Evolutionary conservation across 148 eudicot species (phyloP).

Genomic region (Talinum fruticosum): DNA sequence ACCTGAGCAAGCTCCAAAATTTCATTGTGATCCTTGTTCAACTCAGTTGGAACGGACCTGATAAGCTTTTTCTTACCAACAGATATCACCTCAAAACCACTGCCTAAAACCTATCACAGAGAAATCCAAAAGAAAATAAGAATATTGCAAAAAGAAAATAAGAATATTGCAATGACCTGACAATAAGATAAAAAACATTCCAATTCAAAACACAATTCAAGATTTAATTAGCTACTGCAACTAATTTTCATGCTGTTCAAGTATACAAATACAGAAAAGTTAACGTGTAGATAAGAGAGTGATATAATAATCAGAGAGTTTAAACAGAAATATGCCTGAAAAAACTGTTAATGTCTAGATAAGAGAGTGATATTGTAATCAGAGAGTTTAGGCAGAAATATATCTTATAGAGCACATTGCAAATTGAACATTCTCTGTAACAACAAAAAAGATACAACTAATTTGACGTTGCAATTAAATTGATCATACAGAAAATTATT

Average conservation of each 20-base stretch:
- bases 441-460: background rate
- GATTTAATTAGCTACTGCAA: background rate
- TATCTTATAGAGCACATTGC: background rate
- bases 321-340: background rate
- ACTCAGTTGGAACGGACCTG: constrained; percentile 92
- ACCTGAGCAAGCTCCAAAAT: constrained; percentile 97
- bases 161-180: constrained; percentile 14
- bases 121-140: constrained; percentile 6
- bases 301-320: background rate
- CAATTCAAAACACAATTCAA: background rate
- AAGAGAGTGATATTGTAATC: background rate
- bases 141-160: constrained; percentile 9
- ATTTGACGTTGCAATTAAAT: background rate
- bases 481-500: background rate
- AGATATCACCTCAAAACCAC: constrained; percentile 94
- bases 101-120: constrained; percentile 70
- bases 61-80: constrained; percentile 93
- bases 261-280: background rate
- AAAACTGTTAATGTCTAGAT: background rate
- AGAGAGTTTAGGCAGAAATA: background rate
- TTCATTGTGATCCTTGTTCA: constrained; percentile 97
- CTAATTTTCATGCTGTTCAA: background rate
- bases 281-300: background rate
- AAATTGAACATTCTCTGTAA: background rate
- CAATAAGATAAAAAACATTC: background rate